A percentile compares a stretch with the other conserved stretches of the same genome.
phyloP scores from a whole-genome alignment of 495 filamentous ascomycete species.

The Podospora pseudocomata region DNA sequence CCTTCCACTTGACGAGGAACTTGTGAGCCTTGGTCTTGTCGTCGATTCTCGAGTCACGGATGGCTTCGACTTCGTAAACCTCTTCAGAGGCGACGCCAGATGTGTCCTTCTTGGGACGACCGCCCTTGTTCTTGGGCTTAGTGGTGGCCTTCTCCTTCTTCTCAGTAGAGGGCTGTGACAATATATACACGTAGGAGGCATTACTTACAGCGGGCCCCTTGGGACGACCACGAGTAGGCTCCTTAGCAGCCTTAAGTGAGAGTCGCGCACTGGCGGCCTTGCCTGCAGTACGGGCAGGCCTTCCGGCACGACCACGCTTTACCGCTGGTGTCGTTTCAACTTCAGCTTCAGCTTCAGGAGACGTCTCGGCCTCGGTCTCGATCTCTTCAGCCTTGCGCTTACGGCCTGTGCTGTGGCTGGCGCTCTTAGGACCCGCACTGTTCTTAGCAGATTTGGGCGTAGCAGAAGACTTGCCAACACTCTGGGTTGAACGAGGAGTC shows the following conservation, averaged over 20 bases:
- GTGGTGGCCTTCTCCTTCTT: background rate
- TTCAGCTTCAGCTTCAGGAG: slow-evolving; percentile 3
- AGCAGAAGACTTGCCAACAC: background rate
- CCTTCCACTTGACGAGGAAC: slow-evolving; percentile 46
- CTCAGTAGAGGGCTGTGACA: background rate
- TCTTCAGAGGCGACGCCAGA: slow-evolving; percentile 18
- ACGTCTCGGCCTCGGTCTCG: slow-evolving; percentile 3
- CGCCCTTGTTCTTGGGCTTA: slow-evolving; percentile 19
- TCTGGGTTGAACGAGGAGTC: slow-evolving; percentile 2
- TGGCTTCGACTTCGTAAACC: slow-evolving; percentile 40
- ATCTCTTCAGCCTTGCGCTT: slow-evolving; percentile 5
- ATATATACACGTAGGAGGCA: background rate
- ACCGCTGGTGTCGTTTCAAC: background rate
- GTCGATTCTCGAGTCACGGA: slow-evolving; percentile 32
- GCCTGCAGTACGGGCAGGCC: slow-evolving; percentile 21
- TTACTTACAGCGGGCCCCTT: slow-evolving; percentile 20
- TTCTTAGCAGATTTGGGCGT: background rate
- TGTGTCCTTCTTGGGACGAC: slow-evolving; percentile 21
- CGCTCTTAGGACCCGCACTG: background rate
- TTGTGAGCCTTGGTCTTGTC: slow-evolving; percentile 28
- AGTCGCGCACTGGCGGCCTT: slow-evolving; percentile 26
- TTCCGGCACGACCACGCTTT: slow-evolving; percentile 28
- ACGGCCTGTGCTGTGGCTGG: background rate
- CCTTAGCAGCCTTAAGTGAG: slow-evolving; percentile 27
- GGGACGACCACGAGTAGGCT: slow-evolving; percentile 22